A percentile compares a stretch with the other conserved stretches of the same genome.
Conservation (phyloP, 768 basidiomycete genomes). For the Lactarius hengduanensis region DNA sequence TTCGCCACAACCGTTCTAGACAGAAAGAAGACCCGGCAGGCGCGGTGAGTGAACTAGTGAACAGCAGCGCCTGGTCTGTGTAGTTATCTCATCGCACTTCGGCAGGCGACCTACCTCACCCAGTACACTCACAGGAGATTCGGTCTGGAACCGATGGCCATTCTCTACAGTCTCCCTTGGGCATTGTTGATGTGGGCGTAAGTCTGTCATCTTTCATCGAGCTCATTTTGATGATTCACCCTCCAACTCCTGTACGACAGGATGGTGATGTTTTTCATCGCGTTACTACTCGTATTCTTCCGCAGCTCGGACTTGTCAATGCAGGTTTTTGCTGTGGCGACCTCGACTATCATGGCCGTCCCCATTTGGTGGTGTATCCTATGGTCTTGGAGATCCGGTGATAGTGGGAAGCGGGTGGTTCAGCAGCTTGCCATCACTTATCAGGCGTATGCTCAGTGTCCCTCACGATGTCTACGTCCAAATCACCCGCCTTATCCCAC, state of each 20-base stretch:
- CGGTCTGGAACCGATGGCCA: slow-evolving; percentile 37
- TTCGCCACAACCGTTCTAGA: slow-evolving; percentile 43
- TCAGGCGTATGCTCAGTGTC: not conserved
- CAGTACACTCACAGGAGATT: not conserved
- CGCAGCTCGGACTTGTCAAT: slow-evolving; percentile 3
- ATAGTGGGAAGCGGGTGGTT: not conserved
- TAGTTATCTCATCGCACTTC: not conserved
- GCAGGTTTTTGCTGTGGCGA: slow-evolving; percentile 1
- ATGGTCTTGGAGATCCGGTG: slow-evolving; percentile 1
- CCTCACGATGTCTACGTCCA: not conserved
- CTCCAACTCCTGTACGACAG: not conserved
- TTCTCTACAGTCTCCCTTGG: slow-evolving; percentile 54
- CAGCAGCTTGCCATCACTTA: not conserved
- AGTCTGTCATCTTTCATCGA: slow-evolving; percentile 30
- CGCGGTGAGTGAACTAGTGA: not conserved
- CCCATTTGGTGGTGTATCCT: slow-evolving; percentile 2
- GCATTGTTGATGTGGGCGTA: slow-evolving; percentile 60
- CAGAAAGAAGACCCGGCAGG: slow-evolving; percentile 34
- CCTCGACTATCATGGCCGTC: not conserved
- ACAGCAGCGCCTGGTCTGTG: not conserved
- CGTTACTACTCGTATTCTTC: slow-evolving; percentile 17
- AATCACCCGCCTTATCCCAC: not conserved
- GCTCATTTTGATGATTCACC: not conserved
- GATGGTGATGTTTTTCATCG: slow-evolving; percentile 16
- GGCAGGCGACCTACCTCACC: slow-evolving; percentile 31